Evolutionary conservation across 768 basidiomycete species (phyloP), one percentile per base, ranked within the genome.

Genomic region (Tylopilus cervinicoccineus): DNA sequence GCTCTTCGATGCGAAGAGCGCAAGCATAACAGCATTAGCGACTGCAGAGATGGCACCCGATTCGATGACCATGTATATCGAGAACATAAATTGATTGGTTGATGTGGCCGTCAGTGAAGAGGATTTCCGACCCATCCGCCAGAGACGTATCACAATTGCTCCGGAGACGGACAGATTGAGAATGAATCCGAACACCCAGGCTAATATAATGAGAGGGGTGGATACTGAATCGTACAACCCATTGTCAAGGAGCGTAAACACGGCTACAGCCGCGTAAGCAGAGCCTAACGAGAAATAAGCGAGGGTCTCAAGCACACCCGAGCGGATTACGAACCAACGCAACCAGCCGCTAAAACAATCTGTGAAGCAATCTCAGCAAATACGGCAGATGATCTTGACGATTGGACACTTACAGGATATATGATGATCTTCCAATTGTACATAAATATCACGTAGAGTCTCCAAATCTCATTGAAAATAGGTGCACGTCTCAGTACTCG

Each of bases 381-480:
- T 22, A 7, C 22, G 9, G 22, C 12, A 28, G 2, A 9, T 28
- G 27, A 28, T 4, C 5, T 5, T 28, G 27, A 28, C 9, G 9
- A 28, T 11, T 28, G 29, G 14, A 14, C 2, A 22, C 45, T 2
- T 22, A 46, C 45, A 13, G 45, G 45, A 12, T 38, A n/a, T 22
- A 31, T 5, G 16, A 27, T 10, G 6, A 37, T 33, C 13, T 1
- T 48, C 47, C 40, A 48, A 11, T 48, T 10, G 24, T 3, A 28
- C 26, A 43, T n/a, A 22, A 42, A 48, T 11, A 48, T 34, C 13
- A 38, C 34, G 24, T 43, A 49, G 26, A 49, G 42, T 19, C 48
- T 37, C 47, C 47, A 50, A n/a, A 50, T 44, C 47, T 52, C 7
- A n/a, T 38, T 3, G 33, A 20, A 3, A 27, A 16, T 6, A 32